Conservation (phyloP, 2,329 filamentous ascomycete species). For the Alternaria burnsii region DNA sequence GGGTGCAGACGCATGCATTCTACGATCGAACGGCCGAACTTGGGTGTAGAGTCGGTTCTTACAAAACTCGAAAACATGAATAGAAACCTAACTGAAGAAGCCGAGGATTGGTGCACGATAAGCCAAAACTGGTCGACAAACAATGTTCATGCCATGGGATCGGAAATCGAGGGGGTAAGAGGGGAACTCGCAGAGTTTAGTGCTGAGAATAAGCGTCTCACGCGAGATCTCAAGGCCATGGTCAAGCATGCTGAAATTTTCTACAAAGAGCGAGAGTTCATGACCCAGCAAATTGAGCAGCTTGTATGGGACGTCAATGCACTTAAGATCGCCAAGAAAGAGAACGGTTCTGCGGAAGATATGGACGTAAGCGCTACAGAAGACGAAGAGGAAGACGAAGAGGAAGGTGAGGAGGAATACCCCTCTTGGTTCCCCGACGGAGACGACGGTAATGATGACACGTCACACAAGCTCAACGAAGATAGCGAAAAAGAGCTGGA, state of each 20-base stretch:
- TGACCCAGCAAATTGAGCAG: not conserved
- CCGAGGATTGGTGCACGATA: not conserved
- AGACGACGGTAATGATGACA: not conserved
- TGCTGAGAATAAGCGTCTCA: not conserved
- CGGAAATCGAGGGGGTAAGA: not conserved
- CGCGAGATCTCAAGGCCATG: not conserved
- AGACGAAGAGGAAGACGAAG: not conserved
- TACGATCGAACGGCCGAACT: not conserved
- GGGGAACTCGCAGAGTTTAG: not conserved
- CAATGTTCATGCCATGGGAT: conserved; percentile 4
- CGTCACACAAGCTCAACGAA: not conserved
- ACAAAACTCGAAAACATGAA: not conserved
- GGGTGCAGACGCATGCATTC: not conserved
- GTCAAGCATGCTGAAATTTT: not conserved
- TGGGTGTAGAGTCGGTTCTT: not conserved
- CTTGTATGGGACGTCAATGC: not conserved
- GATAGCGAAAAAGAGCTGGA: not conserved
- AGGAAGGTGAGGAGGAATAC: not conserved
- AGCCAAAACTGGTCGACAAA: not conserved
- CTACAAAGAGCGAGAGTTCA: not conserved
- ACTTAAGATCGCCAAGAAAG: not conserved
- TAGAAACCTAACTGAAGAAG: not conserved
- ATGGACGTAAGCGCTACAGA: not conserved
- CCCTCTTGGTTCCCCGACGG: not conserved
- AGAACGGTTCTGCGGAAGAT: not conserved